phyloP scores from a whole-genome alignment of 2,329 filamentous ascomycete species.

The Coniochaeta pulveracea region DNA sequence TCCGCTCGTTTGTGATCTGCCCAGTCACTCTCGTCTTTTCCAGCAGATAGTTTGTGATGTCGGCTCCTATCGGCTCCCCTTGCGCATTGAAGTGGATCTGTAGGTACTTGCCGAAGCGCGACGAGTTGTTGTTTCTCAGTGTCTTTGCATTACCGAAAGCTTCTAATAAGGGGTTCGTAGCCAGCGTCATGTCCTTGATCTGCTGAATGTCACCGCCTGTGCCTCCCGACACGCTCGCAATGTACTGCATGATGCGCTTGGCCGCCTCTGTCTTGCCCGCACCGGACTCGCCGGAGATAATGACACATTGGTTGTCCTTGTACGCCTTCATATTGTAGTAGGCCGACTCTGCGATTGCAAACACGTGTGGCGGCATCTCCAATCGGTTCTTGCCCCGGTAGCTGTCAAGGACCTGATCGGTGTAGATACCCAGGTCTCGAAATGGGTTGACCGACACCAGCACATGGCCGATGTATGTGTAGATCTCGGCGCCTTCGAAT shows the following conservation, averaged over 20 bases:
- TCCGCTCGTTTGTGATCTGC: slow-evolving; percentile 89
- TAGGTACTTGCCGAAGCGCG: slow-evolving; percentile 94
- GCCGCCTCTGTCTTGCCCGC: slow-evolving; percentile 97
- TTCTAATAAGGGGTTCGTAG: slow-evolving; percentile 92
- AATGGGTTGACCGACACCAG: slow-evolving; percentile 98
- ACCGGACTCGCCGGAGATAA: slow-evolving; percentile 96
- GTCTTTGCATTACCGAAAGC: slow-evolving; percentile 99
- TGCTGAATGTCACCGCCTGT: slow-evolving; percentile 79
- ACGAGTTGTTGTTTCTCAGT: slow-evolving; percentile 96
- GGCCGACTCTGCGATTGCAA: slow-evolving; percentile 87
- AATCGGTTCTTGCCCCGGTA: slow-evolving; percentile 96
- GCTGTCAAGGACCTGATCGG: slow-evolving; percentile 81
- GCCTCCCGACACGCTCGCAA: slow-evolving; percentile 89
- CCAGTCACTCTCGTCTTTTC: slow-evolving; percentile 94
- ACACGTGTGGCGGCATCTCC: slow-evolving; percentile 91
- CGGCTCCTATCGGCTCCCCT: slow-evolving; percentile 88
- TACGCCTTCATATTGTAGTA: slow-evolving; percentile 99
- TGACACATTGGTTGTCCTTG: slow-evolving; percentile 97
- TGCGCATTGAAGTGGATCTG: slow-evolving; percentile 91
- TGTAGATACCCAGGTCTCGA: slow-evolving; percentile 95
- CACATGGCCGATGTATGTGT: slow-evolving; percentile 99
- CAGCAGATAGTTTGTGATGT: slow-evolving; percentile 95
- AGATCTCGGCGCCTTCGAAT: slow-evolving; percentile 95
- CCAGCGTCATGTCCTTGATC: slow-evolving; percentile 98
- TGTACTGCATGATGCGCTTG: slow-evolving; percentile 99